A percentile compares a stretch with the other conserved stretches of the same genome.
phyloP scores from a whole-genome alignment of 1,284 basidiomycete species.

The Cryptococcus sp. region DNA sequence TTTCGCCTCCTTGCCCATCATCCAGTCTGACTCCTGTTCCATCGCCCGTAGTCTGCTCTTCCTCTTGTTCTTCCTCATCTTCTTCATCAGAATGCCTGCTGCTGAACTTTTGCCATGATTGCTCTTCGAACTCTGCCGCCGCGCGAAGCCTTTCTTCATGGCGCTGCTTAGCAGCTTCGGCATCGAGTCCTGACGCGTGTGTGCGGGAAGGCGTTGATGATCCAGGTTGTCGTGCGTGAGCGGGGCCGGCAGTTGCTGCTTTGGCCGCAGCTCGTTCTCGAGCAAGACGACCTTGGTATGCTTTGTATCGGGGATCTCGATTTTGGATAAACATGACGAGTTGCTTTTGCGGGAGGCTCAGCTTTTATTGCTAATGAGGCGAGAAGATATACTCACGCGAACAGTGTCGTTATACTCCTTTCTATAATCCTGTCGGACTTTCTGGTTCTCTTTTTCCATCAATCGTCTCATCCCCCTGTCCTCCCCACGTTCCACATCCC shows the following conservation, averaged over 20 bases:
- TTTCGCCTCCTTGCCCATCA: slow-evolving; percentile 35
- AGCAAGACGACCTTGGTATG: slow-evolving; percentile 62
- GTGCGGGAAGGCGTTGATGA: slow-evolving; percentile 19
- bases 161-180: slow-evolving; percentile 23
- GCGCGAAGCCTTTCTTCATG: slow-evolving; percentile 33
- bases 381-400: slow-evolving; percentile 59
- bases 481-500: slow-evolving; percentile 80
- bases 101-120: slow-evolving; percentile 77
- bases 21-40: slow-evolving; percentile 38
- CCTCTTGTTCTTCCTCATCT: slow-evolving; percentile 54
- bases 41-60: slow-evolving; percentile 34
- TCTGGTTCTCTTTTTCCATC: slow-evolving; percentile 97
- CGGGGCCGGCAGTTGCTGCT: not conserved
- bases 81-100: slow-evolving; percentile 61
- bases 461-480: slow-evolving; percentile 80
- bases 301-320: slow-evolving; percentile 89
- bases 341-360: slow-evolving; percentile 57
- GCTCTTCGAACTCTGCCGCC: slow-evolving; percentile 52
- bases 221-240: slow-evolving; percentile 5
- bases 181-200: slow-evolving; percentile 25
- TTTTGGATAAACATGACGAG: slow-evolving; percentile 86
- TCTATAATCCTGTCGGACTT: slow-evolving; percentile 79
- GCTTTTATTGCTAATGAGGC: not conserved
- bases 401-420: slow-evolving; percentile 93
- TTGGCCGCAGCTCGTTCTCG: slow-evolving; percentile 16